A percentile compares a stretch with the other conserved stretches of the same genome.
phyloP scores from a whole-genome alignment of 1,284 basidiomycete species.

The Neotropicomus parvogracilis region DNA sequence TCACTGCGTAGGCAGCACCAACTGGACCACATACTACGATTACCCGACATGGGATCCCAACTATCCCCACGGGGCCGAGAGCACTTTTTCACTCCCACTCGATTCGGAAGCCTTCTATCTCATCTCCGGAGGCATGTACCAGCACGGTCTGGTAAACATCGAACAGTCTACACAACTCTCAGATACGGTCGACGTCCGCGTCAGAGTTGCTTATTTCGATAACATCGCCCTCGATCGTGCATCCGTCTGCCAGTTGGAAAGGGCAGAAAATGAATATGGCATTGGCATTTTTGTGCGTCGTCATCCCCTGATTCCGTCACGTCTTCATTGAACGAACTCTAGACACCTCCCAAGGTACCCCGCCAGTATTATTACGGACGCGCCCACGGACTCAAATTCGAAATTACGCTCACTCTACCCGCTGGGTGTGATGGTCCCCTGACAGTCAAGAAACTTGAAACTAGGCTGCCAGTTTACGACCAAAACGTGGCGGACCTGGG shows the following conservation, averaged over 20 bases:
- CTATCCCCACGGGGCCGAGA: constrained; percentile 27
- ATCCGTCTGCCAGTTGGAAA: constrained; percentile 36
- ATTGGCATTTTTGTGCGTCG: constrained; percentile 43
- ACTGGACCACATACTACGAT: constrained; percentile 29
- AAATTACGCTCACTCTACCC: constrained; percentile 36
- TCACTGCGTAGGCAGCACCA: constrained; percentile 18
- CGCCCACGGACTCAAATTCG: constrained; percentile 25
- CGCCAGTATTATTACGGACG: constrained; percentile 1
- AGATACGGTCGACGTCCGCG: constrained; percentile 32
- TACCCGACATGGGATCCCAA: constrained; percentile 24
- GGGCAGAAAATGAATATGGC: constrained; percentile 34
- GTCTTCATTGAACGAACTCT: background rate
- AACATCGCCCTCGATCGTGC: constrained; percentile 29
- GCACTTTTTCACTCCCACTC: constrained; percentile 37
- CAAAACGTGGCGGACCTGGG: constrained; percentile 34
- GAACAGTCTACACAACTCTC: constrained; percentile 26
- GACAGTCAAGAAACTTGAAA: constrained; percentile 34
- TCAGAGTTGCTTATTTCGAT: constrained; percentile 33
- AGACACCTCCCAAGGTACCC: constrained; percentile 7
- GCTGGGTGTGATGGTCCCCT: constrained; percentile 22
- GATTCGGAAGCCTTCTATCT: constrained; percentile 37
- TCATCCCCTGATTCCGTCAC: background rate
- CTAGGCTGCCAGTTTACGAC: constrained; percentile 33
- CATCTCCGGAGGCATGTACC: constrained; percentile 34
- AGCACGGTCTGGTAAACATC: constrained; percentile 34